A percentile compares a stretch with the other conserved stretches of the same genome.
These are phyloP conservation scores for Ganoderma meredithae DNA, from an alignment of 1,284 basidiomycete species.

Conservation along the genomic window DNA sequence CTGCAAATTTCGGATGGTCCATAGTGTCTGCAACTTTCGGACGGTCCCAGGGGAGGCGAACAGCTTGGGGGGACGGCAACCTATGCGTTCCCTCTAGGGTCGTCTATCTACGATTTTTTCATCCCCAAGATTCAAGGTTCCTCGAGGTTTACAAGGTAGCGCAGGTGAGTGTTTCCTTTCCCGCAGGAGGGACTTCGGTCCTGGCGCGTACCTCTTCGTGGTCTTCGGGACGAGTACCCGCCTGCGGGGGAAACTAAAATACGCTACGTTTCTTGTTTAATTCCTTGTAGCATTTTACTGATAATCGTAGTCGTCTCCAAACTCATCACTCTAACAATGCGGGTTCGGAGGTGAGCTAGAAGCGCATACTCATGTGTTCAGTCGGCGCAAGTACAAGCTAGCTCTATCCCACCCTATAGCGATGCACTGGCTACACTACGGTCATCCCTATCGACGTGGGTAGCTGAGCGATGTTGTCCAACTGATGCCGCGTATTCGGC, in stretches of 20 bases:
- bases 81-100: neutral
- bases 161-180: neutral
- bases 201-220: conserved; percentile 5
- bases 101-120: neutral
- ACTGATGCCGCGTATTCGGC: no score
- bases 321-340: no score
- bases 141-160: neutral
- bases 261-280: neutral
- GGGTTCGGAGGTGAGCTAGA: no score
- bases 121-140: neutral
- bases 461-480: no score
- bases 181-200: neutral
- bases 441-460: no score
- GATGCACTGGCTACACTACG: no score
- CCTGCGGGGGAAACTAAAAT: neutral
- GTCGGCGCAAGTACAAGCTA: no score
- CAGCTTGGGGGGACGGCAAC: neutral
- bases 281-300: no score
- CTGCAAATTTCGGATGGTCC: neutral
- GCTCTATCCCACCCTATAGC: no score
- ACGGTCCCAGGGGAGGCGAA: neutral
- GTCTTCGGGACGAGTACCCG: conserved; percentile 2
- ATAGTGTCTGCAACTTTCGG: neutral
- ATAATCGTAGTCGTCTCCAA: no score
- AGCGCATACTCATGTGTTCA: no score